Conservation (phyloP, 2,329 filamentous ascomycete genomes). For the Parastagonospora nodorum region DNA sequence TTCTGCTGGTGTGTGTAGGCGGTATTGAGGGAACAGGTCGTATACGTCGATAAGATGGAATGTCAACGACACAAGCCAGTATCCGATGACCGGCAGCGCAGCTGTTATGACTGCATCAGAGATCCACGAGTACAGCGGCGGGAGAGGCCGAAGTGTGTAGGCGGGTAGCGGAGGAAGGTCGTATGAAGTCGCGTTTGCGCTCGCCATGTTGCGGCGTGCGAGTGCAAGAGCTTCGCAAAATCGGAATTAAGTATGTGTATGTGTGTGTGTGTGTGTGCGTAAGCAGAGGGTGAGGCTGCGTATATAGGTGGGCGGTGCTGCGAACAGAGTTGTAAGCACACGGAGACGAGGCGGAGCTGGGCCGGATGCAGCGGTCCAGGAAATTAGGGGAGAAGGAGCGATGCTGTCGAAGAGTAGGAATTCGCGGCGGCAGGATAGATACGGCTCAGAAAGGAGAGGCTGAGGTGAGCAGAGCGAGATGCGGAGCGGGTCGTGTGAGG, state of each 20-base stretch:
- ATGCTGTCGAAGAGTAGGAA: constrained; percentile 5
- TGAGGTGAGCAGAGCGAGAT: constrained; percentile 36
- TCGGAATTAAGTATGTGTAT: background rate
- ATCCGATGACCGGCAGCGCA: constrained; percentile 77
- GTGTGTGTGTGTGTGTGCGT: background rate
- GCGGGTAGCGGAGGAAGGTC: constrained; percentile 82
- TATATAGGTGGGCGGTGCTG: constrained; percentile 6
- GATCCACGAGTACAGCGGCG: constrained; percentile 75
- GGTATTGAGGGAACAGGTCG: constrained; percentile 87
- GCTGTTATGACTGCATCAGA: constrained; percentile 82
- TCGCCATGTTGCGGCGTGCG: constrained; percentile 39
- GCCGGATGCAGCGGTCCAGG: constrained; percentile 35
- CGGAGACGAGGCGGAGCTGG: constrained; percentile 11
- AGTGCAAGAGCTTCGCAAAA: constrained; percentile 7
- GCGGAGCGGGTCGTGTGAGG: constrained; percentile 34
- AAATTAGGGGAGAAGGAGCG: constrained; percentile 31
- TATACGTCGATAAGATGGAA: constrained; percentile 87
- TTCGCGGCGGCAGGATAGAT: background rate
- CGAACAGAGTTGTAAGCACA: constrained; percentile 8
- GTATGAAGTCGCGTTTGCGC: constrained; percentile 56
- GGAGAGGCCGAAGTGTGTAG: constrained; percentile 74
- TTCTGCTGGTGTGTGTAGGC: constrained; percentile 92
- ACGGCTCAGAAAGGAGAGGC: constrained; percentile 39
- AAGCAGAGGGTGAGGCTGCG: constrained; percentile 2
- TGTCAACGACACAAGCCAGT: constrained; percentile 84